phyloP scores from a whole-genome alignment of 176 grass and related monocot genomes.

The Urochloa ruziziensis region DNA sequence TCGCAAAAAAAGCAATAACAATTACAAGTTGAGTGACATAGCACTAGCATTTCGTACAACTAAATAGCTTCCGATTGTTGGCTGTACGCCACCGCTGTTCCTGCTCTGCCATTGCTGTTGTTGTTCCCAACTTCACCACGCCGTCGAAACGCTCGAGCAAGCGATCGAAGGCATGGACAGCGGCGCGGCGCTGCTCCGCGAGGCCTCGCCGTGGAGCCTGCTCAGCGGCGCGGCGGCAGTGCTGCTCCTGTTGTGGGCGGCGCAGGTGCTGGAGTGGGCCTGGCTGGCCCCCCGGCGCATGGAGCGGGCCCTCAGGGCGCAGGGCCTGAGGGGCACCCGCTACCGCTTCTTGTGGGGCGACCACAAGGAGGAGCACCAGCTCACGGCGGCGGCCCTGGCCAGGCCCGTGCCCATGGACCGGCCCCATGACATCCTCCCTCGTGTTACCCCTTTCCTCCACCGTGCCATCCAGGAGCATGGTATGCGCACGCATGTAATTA shows the following conservation, averaged over 20 bases:
- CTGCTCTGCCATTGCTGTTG: neutral
- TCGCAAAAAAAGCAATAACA: neutral
- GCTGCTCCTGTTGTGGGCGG: slow-evolving; percentile 10
- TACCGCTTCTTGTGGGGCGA: slow-evolving; percentile 56
- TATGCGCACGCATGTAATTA: neutral
- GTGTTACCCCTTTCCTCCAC: slow-evolving; percentile 29
- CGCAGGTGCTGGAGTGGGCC: slow-evolving; percentile 8
- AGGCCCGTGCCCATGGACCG: slow-evolving; percentile 39
- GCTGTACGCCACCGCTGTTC: neutral
- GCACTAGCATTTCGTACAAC: too few species aligned
- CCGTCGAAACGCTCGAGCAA: neutral
- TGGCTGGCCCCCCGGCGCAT: slow-evolving; percentile 43
- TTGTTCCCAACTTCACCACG: neutral
- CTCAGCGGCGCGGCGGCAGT: neutral
- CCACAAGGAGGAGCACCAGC: slow-evolving; percentile 30
- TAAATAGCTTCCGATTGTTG: neutral
- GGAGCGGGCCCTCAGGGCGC: slow-evolving; percentile 43
- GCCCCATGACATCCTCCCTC: slow-evolving; percentile 46
- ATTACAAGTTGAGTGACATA: neutral
- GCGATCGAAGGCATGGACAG: neutral
- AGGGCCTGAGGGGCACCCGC: slow-evolving; percentile 50
- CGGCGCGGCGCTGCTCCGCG: neutral
- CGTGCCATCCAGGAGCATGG: slow-evolving; percentile 38
- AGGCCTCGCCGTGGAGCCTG: slow-evolving; percentile 27
- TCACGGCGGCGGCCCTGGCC: slow-evolving; percentile 28